Conservation (phyloP, 441 rosid species). For the Jatropha multifida region DNA sequence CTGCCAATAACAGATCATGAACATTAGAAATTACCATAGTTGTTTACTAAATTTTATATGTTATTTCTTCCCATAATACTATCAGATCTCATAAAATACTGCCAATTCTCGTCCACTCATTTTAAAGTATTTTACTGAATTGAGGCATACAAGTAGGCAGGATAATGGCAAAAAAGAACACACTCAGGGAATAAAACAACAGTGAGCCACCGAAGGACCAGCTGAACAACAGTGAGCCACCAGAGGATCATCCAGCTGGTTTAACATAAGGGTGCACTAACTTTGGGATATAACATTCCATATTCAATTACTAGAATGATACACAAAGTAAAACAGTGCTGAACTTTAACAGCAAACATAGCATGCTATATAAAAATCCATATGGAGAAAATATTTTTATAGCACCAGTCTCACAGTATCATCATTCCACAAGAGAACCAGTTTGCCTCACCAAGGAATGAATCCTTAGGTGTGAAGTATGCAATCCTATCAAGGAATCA, state of each 20-base stretch:
- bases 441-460: no score
- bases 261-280: background rate
- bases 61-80: no score
- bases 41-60: background rate
- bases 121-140: background rate
- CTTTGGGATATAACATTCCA: background rate
- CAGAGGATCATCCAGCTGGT: background rate
- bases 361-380: background rate
- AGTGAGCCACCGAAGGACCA: background rate
- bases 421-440: background rate
- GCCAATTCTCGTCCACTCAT: background rate
- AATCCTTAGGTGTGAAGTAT: background rate
- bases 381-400: background rate
- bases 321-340: background rate
- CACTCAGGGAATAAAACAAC: background rate
- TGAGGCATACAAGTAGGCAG: background rate
- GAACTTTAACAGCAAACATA: background rate
- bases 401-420: background rate
- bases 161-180: background rate
- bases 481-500: background rate
- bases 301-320: background rate
- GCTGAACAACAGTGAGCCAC: background rate
- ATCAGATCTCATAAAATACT: no score
- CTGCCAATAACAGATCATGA: slow-evolving; percentile 48
- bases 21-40: slow-evolving; percentile 7